These are phyloP conservation scores for Naematelia encephala DNA, from an alignment of 768 basidiomycete genomes.

Conservation along the genomic window DNA sequence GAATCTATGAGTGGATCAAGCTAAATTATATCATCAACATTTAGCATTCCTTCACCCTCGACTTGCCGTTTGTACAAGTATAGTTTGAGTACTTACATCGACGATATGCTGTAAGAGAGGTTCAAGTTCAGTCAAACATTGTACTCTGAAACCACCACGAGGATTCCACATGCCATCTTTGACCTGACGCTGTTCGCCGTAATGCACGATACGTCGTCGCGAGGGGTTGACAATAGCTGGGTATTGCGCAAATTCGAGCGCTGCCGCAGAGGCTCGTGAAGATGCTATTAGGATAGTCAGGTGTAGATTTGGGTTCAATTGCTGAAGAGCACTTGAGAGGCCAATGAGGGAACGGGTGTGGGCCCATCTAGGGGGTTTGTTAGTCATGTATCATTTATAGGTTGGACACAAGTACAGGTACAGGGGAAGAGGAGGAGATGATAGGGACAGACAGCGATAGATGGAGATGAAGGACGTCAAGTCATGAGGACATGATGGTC, in stretches of 20 bases:
- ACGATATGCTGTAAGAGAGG: background rate
- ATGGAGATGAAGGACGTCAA: too few relatives aligned
- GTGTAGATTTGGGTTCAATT: slow-evolving; percentile 8
- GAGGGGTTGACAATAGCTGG: background rate
- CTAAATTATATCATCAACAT: background rate
- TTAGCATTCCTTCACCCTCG: background rate
- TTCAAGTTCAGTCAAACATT: slow-evolving; percentile 1
- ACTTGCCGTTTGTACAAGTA: too few relatives aligned
- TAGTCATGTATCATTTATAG: background rate
- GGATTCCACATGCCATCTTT: slow-evolving; percentile 6
- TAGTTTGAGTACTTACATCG: slow-evolving; percentile 5
- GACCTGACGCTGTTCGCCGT: slow-evolving; percentile 2
- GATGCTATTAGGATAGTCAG: slow-evolving; percentile 7
- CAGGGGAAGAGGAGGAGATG: background rate
- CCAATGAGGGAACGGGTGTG: slow-evolving; percentile 6
- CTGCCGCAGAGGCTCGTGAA: slow-evolving; percentile 4
- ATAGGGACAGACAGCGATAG: background rate
- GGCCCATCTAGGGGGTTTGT: slow-evolving; percentile 3
- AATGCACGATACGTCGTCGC: background rate
- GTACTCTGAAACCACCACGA: background rate
- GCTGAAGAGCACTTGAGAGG: background rate
- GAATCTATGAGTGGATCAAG: background rate
- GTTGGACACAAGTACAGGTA: background rate
- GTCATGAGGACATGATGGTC: too few relatives aligned
- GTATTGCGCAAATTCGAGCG: slow-evolving; percentile 9